A percentile compares a stretch with the other conserved stretches of the same genome.
Evolutionary conservation across 2,329 filamentous ascomycete genomes (phyloP).

Genomic region (Botrytis medusae): DNA sequence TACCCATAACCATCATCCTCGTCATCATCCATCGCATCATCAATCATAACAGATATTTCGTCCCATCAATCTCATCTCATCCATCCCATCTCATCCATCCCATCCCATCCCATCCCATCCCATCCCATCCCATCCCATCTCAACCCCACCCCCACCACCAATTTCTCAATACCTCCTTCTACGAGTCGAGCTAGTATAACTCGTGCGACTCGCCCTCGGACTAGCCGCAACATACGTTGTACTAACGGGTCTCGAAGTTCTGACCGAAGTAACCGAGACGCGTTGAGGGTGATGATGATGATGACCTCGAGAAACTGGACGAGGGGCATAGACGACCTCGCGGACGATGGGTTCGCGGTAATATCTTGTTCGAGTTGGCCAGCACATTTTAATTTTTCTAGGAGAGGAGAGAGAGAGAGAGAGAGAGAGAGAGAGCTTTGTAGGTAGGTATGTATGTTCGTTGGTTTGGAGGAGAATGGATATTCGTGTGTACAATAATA

Average conservation of each 20-base stretch:
- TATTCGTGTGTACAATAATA: background rate
- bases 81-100: no score
- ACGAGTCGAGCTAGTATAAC: background rate
- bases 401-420: background rate
- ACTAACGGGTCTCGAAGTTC: background rate
- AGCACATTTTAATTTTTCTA: conserved; percentile 3
- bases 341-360: conserved; percentile 12
- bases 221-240: background rate
- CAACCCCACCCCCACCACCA: background rate
- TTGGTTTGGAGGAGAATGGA: background rate
- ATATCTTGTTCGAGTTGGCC: conserved; percentile 8
- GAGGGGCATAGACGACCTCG: conserved; percentile 9
- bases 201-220: conserved; percentile 6
- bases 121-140: background rate
- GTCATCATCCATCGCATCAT: background rate
- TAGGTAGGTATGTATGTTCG: background rate
- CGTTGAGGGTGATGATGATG: conserved; percentile 11
- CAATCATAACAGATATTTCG: background rate
- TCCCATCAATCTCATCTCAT: background rate
- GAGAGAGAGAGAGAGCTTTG: no score
- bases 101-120: background rate
- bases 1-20: background rate
- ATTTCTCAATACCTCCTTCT: background rate
- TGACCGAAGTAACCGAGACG: background rate
- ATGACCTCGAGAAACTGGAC: background rate